Percentiles rank a stretch among this genome's conserved stretches.
These are phyloP conservation scores for Lagenaria siceraria DNA, from an alignment of 306 rosid genomes.

Conservation along the genomic window DNA sequence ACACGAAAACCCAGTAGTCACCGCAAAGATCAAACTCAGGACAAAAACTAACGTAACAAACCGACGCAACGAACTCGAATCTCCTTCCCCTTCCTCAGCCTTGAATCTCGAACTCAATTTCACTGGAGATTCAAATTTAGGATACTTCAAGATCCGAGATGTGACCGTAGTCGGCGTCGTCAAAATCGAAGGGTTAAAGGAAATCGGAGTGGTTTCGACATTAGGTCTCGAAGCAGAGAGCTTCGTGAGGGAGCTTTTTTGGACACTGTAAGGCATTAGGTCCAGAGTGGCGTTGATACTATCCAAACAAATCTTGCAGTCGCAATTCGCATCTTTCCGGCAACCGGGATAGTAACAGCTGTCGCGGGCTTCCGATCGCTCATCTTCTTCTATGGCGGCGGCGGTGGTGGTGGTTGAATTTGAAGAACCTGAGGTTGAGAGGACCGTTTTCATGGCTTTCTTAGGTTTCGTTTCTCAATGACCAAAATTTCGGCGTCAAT, in stretches of 20 bases:
- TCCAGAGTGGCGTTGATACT: conserved; percentile 88
- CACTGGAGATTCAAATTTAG: conserved; percentile 20
- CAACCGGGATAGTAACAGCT: conserved; percentile 75
- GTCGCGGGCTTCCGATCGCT: conserved; percentile 27
- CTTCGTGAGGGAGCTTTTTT: conserved; percentile 50
- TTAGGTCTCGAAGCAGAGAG: conserved; percentile 36
- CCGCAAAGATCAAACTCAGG: conserved; percentile 30
- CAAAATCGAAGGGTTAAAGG: conserved; percentile 37
- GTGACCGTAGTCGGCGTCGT: conserved; percentile 35
- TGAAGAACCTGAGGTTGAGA: conserved; percentile 6
- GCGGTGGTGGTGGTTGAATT: conserved; percentile 23
- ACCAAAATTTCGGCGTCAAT: not conserved
- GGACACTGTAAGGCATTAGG: conserved; percentile 49
- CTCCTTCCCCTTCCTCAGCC: conserved; percentile 3
- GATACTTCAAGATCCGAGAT: conserved; percentile 9
- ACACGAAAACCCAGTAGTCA: conserved; percentile 20
- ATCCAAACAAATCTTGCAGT: conserved; percentile 59
- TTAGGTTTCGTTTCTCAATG: not conserved
- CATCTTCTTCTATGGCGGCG: conserved; percentile 22
- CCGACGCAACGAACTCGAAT: conserved; percentile 12
- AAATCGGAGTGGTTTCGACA: conserved; percentile 36
- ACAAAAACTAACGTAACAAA: conserved; percentile 16
- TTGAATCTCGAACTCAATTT: conserved; percentile 10
- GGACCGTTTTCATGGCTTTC: conserved; percentile 23
- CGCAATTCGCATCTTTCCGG: conserved; percentile 70